A percentile compares a stretch with the other conserved stretches of the same genome.
These are phyloP conservation scores for Scutellaria minor DNA, from an alignment of 257 asterid species.

Conservation along the genomic window DNA sequence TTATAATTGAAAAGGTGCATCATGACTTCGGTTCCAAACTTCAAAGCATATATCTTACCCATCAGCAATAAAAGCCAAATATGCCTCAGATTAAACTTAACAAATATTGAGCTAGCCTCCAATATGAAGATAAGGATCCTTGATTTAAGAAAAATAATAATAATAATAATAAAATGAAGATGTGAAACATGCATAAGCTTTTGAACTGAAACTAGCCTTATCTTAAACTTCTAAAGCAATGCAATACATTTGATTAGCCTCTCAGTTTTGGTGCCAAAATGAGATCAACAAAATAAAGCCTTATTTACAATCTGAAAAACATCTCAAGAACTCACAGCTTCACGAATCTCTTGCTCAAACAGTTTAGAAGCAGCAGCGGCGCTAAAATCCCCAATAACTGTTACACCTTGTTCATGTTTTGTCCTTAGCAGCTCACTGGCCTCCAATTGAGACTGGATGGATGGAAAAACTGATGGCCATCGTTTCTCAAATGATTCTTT, in stretches of 20 bases:
- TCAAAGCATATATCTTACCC: conserved; percentile 2
- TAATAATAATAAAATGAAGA: background rate
- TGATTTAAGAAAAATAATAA: background rate
- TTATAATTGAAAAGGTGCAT: background rate
- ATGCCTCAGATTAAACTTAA: background rate
- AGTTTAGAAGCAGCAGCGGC: conserved; percentile 86
- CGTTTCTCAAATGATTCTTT: conserved; percentile 72
- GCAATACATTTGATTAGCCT: conserved; percentile 22
- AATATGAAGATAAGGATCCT: background rate
- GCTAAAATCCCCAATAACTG: conserved; percentile 74
- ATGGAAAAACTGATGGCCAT: conserved; percentile 67
- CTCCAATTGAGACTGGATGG: conserved; percentile 51
- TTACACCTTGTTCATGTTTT: conserved; percentile 56
- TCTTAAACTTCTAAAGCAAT: conserved; percentile 14
- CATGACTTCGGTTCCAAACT: background rate
- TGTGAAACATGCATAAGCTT: background rate
- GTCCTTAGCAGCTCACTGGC: conserved; percentile 57
- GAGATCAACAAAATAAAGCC: conserved; percentile 20
- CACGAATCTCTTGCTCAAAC: conserved; percentile 95
- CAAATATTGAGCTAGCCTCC: conserved; percentile 1
- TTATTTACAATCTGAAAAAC: conserved; percentile 21
- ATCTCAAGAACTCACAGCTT: conserved; percentile 61
- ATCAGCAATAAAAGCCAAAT: conserved; percentile 3
- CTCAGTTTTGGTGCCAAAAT: conserved; percentile 10
- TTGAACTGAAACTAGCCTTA: conserved; percentile 17